Evolutionary conservation across 2,329 filamentous ascomycete genomes (phyloP).

Genomic region (Xylariales sp.): DNA sequence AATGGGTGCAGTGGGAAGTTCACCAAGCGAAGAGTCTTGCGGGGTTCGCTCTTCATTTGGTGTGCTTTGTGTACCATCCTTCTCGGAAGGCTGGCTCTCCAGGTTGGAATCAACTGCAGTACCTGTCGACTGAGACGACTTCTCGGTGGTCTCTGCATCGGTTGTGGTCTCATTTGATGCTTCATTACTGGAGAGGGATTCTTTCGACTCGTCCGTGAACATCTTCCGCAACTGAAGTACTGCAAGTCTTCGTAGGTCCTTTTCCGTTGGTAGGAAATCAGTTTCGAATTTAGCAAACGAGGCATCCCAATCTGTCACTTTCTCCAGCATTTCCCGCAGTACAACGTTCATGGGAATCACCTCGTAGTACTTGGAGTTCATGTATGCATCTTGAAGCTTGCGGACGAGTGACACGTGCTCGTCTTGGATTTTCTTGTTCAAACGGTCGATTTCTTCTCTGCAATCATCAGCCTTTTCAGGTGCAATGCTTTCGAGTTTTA

Average conservation of each 20-base stretch:
- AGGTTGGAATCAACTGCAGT: conserved; percentile 15
- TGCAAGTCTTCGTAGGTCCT: conserved; percentile 88
- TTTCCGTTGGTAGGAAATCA: conserved; percentile 90
- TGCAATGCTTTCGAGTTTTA: conserved; percentile 85
- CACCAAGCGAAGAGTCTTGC: conserved; percentile 17
- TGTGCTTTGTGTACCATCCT: conserved; percentile 13
- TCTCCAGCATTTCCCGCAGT: conserved; percentile 86
- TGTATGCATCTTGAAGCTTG: conserved; percentile 85
- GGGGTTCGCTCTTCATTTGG: conserved; percentile 11
- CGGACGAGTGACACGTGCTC: conserved; percentile 71
- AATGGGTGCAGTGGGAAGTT: conserved; percentile 23
- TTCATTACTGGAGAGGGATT: conserved; percentile 67
- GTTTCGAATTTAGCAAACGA: conserved; percentile 87
- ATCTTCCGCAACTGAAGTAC: conserved; percentile 92
- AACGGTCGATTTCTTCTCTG: conserved; percentile 71
- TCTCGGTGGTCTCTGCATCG: conserved; percentile 44
- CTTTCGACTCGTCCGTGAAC: conserved; percentile 84
- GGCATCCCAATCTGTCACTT: conserved; percentile 88
- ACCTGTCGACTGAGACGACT: conserved; percentile 31
- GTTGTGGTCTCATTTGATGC: conserved; percentile 54
- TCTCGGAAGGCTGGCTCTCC: conserved; percentile 15
- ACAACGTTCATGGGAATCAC: conserved; percentile 89
- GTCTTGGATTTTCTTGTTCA: conserved; percentile 76
- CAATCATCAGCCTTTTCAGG: conserved; percentile 83
- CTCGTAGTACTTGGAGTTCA: conserved; percentile 93